These are phyloP conservation scores for Earliella scabrosa DNA, from an alignment of 1,284 basidiomycete species.

Conservation along the genomic window DNA sequence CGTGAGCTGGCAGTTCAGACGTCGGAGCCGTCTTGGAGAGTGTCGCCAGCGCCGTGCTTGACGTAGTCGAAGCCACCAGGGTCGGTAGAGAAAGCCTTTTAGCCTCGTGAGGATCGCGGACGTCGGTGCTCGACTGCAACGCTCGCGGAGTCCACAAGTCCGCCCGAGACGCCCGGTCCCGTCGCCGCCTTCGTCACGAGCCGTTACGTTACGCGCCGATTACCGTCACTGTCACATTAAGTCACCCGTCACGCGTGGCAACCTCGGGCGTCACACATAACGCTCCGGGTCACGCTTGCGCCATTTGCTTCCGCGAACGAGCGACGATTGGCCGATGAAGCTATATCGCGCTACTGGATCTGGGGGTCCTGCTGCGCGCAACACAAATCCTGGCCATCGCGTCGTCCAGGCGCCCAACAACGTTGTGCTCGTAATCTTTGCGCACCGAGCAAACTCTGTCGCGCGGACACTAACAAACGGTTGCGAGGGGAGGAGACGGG, in stretches of 20 bases:
- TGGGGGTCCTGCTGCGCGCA: slow-evolving; percentile 7
- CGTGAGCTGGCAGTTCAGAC: background rate
- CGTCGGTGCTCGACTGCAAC: slow-evolving; percentile 20
- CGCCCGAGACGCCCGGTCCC: slow-evolving; percentile 15
- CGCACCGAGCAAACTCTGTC: background rate
- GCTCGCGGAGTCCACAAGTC: slow-evolving; percentile 21
- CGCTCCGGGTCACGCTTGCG: background rate
- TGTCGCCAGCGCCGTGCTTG: background rate
- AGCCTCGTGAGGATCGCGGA: slow-evolving; percentile 23
- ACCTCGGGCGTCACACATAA: slow-evolving; percentile 1
- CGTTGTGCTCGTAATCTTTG: background rate
- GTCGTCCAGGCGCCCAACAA: background rate
- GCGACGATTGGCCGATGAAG: slow-evolving; percentile 15
- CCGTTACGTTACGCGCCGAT: background rate
- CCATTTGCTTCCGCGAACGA: slow-evolving; percentile 23
- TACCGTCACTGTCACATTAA: background rate
- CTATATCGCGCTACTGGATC: slow-evolving; percentile 11
- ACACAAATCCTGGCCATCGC: background rate
- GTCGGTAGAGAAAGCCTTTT: background rate
- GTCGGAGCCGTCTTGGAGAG: background rate
- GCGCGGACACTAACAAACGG: background rate
- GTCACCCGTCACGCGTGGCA: background rate
- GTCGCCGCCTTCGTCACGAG: slow-evolving; percentile 7
- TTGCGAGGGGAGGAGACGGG: background rate
- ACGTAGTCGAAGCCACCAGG: background rate